These are phyloP conservation scores for Boechera stricta DNA, from an alignment of 345 rosid species.

Conservation along the genomic window DNA sequence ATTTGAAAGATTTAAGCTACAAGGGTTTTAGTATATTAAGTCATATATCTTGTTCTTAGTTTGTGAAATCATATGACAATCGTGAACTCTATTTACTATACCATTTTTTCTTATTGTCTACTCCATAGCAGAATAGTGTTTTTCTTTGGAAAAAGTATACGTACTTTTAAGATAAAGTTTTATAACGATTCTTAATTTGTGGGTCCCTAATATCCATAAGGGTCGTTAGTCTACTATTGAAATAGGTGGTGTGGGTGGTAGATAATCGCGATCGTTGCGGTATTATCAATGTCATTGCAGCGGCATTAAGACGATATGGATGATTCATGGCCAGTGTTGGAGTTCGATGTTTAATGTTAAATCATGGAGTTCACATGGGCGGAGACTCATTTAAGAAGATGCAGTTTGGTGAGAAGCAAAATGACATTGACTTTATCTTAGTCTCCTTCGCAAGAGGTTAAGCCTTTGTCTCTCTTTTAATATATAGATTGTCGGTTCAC, in stretches of 20 bases:
- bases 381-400: background rate
- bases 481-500: no score
- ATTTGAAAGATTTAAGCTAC: background rate
- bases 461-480: background rate
- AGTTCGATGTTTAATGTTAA: background rate
- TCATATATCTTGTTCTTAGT: background rate
- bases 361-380: background rate
- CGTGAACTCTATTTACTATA: background rate
- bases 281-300: background rate
- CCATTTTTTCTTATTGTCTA: background rate
- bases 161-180: background rate
- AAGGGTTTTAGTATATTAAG: background rate
- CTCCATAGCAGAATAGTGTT: no score
- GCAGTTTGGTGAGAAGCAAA: background rate
- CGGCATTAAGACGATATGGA: background rate
- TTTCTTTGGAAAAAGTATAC: background rate
- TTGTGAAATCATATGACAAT: background rate
- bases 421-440: background rate
- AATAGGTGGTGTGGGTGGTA: background rate
- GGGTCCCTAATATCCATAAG: background rate
- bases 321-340: background rate
- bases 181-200: background rate
- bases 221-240: background rate
- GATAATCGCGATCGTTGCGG: background rate
- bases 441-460: background rate